Evolutionary conservation across 306 rosid species (phyloP), one percentile per base, ranked within the genome.

Genomic region (Erythrophleum fordii): DNA sequence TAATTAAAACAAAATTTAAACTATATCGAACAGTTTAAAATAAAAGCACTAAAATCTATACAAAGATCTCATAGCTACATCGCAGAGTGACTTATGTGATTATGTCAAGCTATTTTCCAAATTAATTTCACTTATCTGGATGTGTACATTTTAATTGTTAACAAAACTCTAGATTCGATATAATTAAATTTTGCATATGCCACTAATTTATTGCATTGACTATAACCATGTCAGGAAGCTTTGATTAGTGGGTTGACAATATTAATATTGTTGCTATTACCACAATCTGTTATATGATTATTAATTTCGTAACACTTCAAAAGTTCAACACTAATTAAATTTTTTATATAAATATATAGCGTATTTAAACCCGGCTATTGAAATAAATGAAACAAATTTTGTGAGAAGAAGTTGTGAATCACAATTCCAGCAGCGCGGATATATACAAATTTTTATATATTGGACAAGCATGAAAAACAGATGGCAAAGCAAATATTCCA

Each of bases 11-110:
- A 49, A 9, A 9, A 45, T 1, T 7, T 20, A n/a, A 39, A 39
- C 16, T 0, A 56, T 23, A 56, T 9, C 2, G 14, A 25, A 20
- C 28, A 26, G 2, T 31, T 31, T 11, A 51, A 6, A 12, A 51
- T 10, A 72, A 72, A 18, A 52, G 25, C 31, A 20, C 77, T 17
- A 56, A 11, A 52, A 72, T 51, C 64, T 51, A 53, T 73, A 12
- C 22, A 22, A 35, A 53, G 4, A 73, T 35, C 22, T 22, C 37
- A 16, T 7, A 22, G 23, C 51, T 3, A 0, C 39, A 22, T 39
- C 23, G 22, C 29, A 22, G 23, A 8, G 67, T 37, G 67, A 73
- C 9, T 55, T 22, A 17, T 34, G 34, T 73, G 11, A 35, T 49
- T 28, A 17, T 29, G 39, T 22, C 2, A 61, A 8, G 11, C 34